These are phyloP conservation scores for Heterococcus sp. DNA, from an alignment of 108 stramenopile species.

Conservation along the genomic window DNA sequence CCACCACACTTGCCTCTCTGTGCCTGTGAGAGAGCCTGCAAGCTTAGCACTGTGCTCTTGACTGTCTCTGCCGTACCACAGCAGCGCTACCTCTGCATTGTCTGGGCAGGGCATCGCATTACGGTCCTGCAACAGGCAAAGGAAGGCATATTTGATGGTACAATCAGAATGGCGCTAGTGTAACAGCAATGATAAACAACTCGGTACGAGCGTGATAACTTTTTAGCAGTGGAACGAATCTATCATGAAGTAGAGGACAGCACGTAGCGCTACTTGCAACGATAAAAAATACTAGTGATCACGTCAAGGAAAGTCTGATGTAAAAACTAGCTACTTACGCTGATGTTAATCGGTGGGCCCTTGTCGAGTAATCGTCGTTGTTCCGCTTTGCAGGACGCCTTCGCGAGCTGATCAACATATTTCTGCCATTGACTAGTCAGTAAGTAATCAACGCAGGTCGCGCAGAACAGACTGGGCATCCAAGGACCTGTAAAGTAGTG, in stretches of 20 bases:
- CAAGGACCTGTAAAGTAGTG: no score
- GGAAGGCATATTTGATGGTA: no score
- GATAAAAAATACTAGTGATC: no score
- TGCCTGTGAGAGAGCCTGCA: conserved; percentile 23
- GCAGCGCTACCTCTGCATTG: conserved; percentile 10
- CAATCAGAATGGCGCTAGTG: no score
- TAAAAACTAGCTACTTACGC: no score
- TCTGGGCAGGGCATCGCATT: conserved; percentile 23
- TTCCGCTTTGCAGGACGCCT: conserved; percentile 40
- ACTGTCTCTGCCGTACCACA: conserved; percentile 32
- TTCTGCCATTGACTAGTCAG: conserved; percentile 19
- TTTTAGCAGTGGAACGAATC: no score
- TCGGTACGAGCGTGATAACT: no score
- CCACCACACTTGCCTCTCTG: conserved; percentile 28
- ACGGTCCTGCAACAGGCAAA: conserved; percentile 24
- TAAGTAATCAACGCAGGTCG: conserved; percentile 12
- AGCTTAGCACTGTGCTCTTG: conserved; percentile 17
- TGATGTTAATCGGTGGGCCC: conserved; percentile 16
- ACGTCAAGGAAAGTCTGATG: no score
- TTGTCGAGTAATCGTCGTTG: conserved; percentile 27
- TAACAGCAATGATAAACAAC: no score
- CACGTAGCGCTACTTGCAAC: no score
- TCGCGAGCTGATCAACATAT: conserved; percentile 28
- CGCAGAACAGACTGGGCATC: conserved; percentile 21
- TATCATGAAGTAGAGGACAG: no score